Evolutionary conservation across 2,329 filamentous ascomycete genomes (phyloP), one percentile per base, ranked within the genome.

Genomic region (Calonectria ilicicola): DNA sequence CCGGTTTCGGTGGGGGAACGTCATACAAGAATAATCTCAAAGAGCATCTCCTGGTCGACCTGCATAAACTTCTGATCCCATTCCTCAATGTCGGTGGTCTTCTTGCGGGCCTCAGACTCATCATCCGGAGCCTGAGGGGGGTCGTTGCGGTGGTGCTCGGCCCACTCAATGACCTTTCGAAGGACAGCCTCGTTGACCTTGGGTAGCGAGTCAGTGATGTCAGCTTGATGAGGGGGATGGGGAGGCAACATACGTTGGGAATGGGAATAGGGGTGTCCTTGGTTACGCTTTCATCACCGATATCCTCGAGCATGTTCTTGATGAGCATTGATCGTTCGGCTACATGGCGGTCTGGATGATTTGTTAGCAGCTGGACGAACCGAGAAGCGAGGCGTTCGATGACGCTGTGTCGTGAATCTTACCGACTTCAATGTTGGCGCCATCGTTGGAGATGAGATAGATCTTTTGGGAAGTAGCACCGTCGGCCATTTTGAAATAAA

Each of bases 11-110:
- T n/a, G 7, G 35, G 21, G 27, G 21, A 15, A 46, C 38, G 67
- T 89, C 93, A 72, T 90, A 97, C 95, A 29, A 99, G 90, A 79
- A 99, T 99, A 82, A 99, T 98, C 88, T 99, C 97, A 79, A 99
- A 99, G 2, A 99, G 91, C 97, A 99, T 98, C 87, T 99, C 97
- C 83, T 99, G 97, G 84, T 99, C 97, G 21, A 99, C 97, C 86
- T 98, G 96, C 97, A 99, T 98, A 86, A 98, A 99, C 87, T 99
- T 99, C 86, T 98, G 96, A 80, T 99, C 97, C 97, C 97, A 99
- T 86, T 99, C 97, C 72, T 98, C 97, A 77, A 99, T 99, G 80
- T 99, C 97, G 58, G 97, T 98, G 1, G 96, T 98, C 91, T 98
- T 98, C 90, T 98, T 98, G 80, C 97, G 95, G 64, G 93, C 95